Conservation (phyloP, 176 grass and related monocot species). For the Leersia perrieri region DNA sequence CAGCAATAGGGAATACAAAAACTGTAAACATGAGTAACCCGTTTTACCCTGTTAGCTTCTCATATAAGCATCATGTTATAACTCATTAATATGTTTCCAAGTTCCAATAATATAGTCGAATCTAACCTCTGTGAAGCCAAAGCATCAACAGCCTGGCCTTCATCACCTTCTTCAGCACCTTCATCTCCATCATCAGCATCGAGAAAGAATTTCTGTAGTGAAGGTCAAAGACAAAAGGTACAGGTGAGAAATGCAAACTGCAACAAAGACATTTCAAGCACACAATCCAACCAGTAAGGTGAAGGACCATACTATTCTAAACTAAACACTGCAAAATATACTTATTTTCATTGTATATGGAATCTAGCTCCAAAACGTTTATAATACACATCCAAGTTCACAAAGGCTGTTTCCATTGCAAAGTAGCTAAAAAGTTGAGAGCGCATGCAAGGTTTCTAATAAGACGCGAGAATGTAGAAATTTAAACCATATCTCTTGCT, state of each 20-base stretch:
- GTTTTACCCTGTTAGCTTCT: neutral
- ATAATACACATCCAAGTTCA: neutral
- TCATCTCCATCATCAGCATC: constrained; percentile 77
- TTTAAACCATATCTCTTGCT: neutral
- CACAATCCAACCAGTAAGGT: neutral
- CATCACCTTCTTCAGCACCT: constrained; percentile 48
- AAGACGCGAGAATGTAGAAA: neutral
- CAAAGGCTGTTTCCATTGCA: neutral
- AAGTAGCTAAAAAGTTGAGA: neutral
- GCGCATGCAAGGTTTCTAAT: neutral
- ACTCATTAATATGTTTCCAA: neutral
- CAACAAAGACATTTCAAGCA: neutral
- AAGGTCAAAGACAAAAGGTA: constrained; percentile 14
- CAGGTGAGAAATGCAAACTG: neutral
- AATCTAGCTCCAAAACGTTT: neutral
- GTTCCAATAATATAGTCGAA: neutral
- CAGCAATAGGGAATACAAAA: neutral
- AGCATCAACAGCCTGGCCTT: constrained; percentile 37
- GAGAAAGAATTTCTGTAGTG: constrained; percentile 84
- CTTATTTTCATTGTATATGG: neutral
- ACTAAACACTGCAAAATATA: neutral
- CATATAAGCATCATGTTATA: neutral
- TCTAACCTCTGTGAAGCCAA: constrained; percentile 46
- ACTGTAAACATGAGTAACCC: neutral
- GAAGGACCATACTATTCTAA: neutral